phyloP scores from a whole-genome alignment of 2,329 filamentous ascomycete genomes.

The Esteya vermicola region DNA sequence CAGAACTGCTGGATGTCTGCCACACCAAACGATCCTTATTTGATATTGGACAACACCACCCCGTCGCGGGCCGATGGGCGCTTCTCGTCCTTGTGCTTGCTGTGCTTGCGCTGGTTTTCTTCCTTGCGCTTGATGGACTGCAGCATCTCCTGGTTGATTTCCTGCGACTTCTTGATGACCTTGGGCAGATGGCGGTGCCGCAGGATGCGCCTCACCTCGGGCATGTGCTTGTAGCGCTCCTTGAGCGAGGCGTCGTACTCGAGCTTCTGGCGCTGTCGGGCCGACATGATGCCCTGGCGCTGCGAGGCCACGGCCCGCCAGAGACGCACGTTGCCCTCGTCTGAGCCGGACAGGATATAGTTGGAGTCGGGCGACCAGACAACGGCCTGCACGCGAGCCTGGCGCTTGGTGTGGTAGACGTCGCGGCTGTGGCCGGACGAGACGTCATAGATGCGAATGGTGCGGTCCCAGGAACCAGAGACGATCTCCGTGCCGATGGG shows the following conservation, averaged over 20 bases:
- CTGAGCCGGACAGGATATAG: constrained; percentile 80
- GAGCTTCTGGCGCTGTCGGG: constrained; percentile 70
- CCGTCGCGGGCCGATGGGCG: constrained; percentile 61
- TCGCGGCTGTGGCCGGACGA: constrained; percentile 75
- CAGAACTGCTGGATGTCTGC: not conserved
- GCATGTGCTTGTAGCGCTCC: constrained; percentile 84
- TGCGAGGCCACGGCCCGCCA: constrained; percentile 82
- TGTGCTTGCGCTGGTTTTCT: constrained; percentile 89
- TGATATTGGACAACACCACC: constrained; percentile 61
- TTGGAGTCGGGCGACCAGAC: constrained; percentile 62
- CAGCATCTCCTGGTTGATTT: constrained; percentile 88
- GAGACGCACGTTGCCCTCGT: constrained; percentile 76
- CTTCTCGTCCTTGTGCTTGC: constrained; percentile 57
- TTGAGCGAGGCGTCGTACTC: constrained; percentile 84
- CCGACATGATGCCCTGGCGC: constrained; percentile 71
- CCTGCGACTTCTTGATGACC: constrained; percentile 85
- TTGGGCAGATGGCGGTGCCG: constrained; percentile 85
- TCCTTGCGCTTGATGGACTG: constrained; percentile 77
- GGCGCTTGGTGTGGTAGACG: constrained; percentile 93
- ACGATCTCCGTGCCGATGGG: constrained; percentile 92
- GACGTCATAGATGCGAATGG: constrained; percentile 72
- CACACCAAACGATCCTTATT: constrained; percentile 18
- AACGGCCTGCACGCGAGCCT: constrained; percentile 65
- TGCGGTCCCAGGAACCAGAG: constrained; percentile 77
- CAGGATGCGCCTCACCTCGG: constrained; percentile 81